Conservation (phyloP, 306 rosid genomes). For the Cercis canadensis region DNA sequence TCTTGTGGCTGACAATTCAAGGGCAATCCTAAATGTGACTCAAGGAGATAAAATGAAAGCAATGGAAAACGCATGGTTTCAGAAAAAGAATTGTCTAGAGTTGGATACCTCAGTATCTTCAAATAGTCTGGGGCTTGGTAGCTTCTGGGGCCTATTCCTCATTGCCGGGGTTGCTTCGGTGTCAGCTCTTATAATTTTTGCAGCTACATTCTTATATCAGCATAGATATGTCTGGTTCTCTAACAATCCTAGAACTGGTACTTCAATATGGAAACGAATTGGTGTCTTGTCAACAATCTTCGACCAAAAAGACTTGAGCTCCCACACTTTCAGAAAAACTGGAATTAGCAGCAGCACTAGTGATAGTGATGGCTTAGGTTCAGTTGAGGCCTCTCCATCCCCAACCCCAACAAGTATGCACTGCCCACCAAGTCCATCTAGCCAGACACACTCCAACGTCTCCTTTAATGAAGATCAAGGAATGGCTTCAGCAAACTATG, state of each 20-base stretch:
- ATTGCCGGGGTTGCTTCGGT: conserved; percentile 44
- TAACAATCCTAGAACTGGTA: background rate
- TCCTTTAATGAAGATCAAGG: conserved; percentile 24
- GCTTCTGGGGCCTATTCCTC: conserved; percentile 68
- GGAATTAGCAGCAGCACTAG: background rate
- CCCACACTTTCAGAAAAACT: conserved; percentile 52
- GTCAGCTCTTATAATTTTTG: conserved; percentile 39
- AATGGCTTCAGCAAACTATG: conserved; percentile 14
- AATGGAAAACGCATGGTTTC: conserved; percentile 56
- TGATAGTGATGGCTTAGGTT: background rate
- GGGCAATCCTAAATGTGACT: conserved; percentile 55
- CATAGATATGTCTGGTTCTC: conserved; percentile 35
- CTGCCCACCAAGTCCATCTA: conserved; percentile 45
- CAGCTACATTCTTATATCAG: conserved; percentile 36
- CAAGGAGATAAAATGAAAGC: conserved; percentile 55
- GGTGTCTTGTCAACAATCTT: conserved; percentile 31
- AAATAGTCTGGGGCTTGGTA: conserved; percentile 50
- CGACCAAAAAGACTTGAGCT: conserved; percentile 43
- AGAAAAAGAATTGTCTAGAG: conserved; percentile 29
- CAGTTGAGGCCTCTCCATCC: conserved; percentile 37
- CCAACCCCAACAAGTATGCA: conserved; percentile 43
- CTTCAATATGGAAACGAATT: conserved; percentile 42
- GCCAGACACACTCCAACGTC: conserved; percentile 28
- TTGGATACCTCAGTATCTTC: conserved; percentile 41
- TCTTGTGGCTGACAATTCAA: conserved; percentile 57